Base-by-base conservation (phyloP, 2,329 filamentous ascomycete genomes). In the Arthrobotrys sphaeroides region DNA sequence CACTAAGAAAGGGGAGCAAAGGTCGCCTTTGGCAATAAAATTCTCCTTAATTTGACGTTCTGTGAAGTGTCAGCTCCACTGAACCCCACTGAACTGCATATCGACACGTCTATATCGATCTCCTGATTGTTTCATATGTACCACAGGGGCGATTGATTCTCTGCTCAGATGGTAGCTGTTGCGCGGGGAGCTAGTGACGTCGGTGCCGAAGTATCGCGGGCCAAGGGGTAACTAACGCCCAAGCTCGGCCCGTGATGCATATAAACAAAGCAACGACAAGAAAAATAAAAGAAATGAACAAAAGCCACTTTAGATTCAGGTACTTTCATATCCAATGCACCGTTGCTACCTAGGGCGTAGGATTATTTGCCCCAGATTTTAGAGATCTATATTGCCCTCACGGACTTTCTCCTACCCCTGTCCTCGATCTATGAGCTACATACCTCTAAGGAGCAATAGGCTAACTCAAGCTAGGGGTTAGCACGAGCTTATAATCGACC, bases 1-100 rank as follows among this genome's bases (percentile, higher is more conserved):
- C 57, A 47, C 36, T 51, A 60, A 66, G 68, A 51, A 42, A 59
- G 49, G 67, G 53, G 57, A 61, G 12, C n/a, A 26, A 62, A 28
- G 12, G 31, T 43, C 5, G 20, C 26, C 9, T 38, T 24, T 36
- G 5, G 16, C 16, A 1, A 22, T 16, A 2, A n/a, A 28, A 9
- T 45, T 40, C 28, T 45, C 59, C 42, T 47, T 49, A 43, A 47
- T 33, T 62, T 20, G 16, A 33, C 31, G 26, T 47, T n/a, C 22
- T 64, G 3, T 64, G n/a, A 28, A 20, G 18, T 45, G 36, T 42
- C 18, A n/a, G 22, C 20, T 42, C 45, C 45, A 28, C 61, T 1
- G 45, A 43, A 43, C 40, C 13, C 55, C 36, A 42, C 55, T 28
- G 10, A 2, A 60, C 13, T 45, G 55, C 55, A 45, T 60, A 60